These are phyloP conservation scores for Termitomyces sp. DNA, from an alignment of 1,284 basidiomycete species.

Conservation along the genomic window DNA sequence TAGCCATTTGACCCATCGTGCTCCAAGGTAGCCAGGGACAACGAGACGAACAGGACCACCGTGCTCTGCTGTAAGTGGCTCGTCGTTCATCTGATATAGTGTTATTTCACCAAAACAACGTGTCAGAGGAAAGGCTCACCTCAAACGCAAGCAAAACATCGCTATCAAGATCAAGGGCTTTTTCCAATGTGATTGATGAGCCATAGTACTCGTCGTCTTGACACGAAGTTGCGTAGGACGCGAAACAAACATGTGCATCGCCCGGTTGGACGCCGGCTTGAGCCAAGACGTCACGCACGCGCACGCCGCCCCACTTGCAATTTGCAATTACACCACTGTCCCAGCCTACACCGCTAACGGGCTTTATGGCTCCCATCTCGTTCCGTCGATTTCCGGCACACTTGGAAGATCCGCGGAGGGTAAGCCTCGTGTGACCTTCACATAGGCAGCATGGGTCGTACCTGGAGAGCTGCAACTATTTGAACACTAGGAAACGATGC, in stretches of 20 bases:
- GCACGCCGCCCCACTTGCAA: slow-evolving; percentile 54
- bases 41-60: slow-evolving; percentile 69
- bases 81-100: slow-evolving; percentile 55
- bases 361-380: slow-evolving; percentile 57
- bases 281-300: slow-evolving; percentile 49
- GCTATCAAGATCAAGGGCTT: slow-evolving; percentile 40
- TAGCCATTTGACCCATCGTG: slow-evolving; percentile 78
- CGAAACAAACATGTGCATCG: slow-evolving; percentile 51
- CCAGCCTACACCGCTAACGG: slow-evolving; percentile 54
- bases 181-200: slow-evolving; percentile 49
- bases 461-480: slow-evolving; percentile 56
- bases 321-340: slow-evolving; percentile 60
- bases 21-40: slow-evolving; percentile 67
- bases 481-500: slow-evolving; percentile 36
- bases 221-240: slow-evolving; percentile 56
- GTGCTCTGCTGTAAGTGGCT: slow-evolving; percentile 54
- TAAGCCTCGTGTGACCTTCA: not conserved
- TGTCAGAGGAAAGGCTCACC: slow-evolving; percentile 27
- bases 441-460: slow-evolving; percentile 22
- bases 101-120: slow-evolving; percentile 3
- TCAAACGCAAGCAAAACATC: slow-evolving; percentile 62
- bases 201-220: slow-evolving; percentile 60
- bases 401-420: slow-evolving; percentile 26
- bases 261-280: slow-evolving; percentile 33
- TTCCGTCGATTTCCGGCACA: slow-evolving; percentile 66